Base-by-base conservation (phyloP, 176 grass and related monocot genomes). In the Triticum dicoccoides region DNA sequence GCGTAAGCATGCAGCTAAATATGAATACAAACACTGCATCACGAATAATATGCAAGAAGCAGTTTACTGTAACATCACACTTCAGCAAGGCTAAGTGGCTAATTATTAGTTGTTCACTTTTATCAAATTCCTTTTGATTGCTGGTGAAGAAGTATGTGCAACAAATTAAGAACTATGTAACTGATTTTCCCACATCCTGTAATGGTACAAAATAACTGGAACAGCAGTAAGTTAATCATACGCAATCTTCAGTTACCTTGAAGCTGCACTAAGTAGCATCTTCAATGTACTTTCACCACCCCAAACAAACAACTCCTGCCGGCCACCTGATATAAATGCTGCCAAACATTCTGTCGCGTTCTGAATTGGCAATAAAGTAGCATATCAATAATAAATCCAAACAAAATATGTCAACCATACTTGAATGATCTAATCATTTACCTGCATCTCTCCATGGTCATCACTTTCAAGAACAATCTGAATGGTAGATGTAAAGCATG, bases 321-420 rank as follows among this genome's bases (percentile, higher is more conserved):
- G 86, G 21, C 93, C 93, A 82, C 87, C 90, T 87, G 91, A 96
- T 77, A 98, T 79, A 76, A 98, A 92, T 52, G 86, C 83, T 84
- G 96, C 93, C 86, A 98, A 91, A 87, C 96, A 98, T 86, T 98
- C 93, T 82, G 96, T 98, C 7, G 96, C 96, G 75, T 98, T 98
- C 96, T 98, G 86, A 75, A 89, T 90, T 89, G 66, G 80, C 51
- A 83, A 68, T 62, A 85, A 10, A 5, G 82, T 74, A 78, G 32
- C 61, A 77, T 83, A 69, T 85, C 47, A 80, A 27, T 15, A 11
- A 32, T 67, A 91, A 23, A 9, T 91, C 23, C 30, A 29, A 61
- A 77, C 65, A 80, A 51, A 69, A 32, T 89, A 83, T 39, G 84
- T 67, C 75, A 56, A 76, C 7, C 64, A 73, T 65, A 88, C 70